Evolutionary conservation across 2,329 filamentous ascomycete species (phyloP).

Genomic region (Sordariomycetes sp.): DNA sequence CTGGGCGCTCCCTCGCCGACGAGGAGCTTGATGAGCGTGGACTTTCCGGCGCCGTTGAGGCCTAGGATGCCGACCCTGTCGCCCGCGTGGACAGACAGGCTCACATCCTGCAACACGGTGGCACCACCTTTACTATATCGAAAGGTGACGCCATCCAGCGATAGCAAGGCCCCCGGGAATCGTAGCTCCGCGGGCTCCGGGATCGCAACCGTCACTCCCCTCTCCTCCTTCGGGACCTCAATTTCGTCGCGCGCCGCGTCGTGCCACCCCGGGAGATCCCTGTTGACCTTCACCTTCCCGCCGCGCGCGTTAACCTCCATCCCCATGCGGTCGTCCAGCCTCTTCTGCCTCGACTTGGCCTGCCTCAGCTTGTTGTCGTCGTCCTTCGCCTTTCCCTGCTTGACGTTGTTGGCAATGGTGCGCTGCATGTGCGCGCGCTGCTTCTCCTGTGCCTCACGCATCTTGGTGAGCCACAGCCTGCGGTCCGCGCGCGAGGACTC

Average conservation of each 20-base stretch:
- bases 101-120: conserved; percentile 48
- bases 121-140: conserved; percentile 34
- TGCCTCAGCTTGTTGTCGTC: conserved; percentile 82
- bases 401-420: conserved; percentile 64
- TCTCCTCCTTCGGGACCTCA: conserved; percentile 56
- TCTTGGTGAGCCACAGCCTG: conserved; percentile 55
- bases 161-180: conserved; percentile 65
- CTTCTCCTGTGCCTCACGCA: conserved; percentile 74
- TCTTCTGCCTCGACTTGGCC: conserved; percentile 75
- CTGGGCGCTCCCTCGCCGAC: conserved; percentile 49
- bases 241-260: conserved; percentile 52
- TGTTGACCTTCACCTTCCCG: conserved; percentile 69
- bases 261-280: conserved; percentile 57
- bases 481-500: conserved; percentile 58
- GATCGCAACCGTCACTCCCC: conserved; percentile 43
- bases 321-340: conserved; percentile 72
- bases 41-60: conserved; percentile 74
- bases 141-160: conserved; percentile 59
- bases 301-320: conserved; percentile 63
- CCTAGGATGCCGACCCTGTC: conserved; percentile 68
- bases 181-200: conserved; percentile 58
- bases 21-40: conserved; percentile 63
- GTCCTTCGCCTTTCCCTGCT: conserved; percentile 63
- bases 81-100: conserved; percentile 59
- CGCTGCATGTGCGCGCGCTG: conserved; percentile 74